Evolutionary conservation across 106 monocot genomes (phyloP).

Genomic region (Dioscorea alata): DNA sequence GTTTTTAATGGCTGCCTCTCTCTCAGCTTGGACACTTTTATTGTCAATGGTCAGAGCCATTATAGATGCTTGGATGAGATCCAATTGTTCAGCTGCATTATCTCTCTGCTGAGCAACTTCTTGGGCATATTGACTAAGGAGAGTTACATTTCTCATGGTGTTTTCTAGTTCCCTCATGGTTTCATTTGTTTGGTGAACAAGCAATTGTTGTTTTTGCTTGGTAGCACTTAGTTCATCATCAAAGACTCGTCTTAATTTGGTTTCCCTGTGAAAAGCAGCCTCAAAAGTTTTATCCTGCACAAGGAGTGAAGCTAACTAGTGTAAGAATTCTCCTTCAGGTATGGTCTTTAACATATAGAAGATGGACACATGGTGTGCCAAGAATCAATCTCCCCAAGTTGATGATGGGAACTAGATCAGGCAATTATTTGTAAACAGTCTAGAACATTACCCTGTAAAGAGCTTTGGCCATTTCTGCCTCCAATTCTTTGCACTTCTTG

Average conservation of each 20-base stretch:
- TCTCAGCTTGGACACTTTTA: slow-evolving; percentile 13
- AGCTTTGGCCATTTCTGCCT: slow-evolving; percentile 30
- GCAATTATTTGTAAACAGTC: not conserved
- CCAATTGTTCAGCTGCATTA: slow-evolving; percentile 36
- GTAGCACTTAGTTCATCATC: slow-evolving; percentile 26
- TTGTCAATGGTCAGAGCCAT: slow-evolving; percentile 29
- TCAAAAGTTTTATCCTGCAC: slow-evolving; percentile 41
- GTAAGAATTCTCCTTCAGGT: not conserved
- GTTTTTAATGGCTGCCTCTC: slow-evolving; percentile 11
- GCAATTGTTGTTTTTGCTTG: slow-evolving; percentile 27
- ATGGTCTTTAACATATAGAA: not conserved
- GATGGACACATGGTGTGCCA: not conserved
- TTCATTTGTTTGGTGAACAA: slow-evolving; percentile 31
- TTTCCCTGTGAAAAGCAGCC: slow-evolving; percentile 24
- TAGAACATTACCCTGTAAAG: slow-evolving; percentile 25
- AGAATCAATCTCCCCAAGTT: not conserved
- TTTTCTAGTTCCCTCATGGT: slow-evolving; percentile 30
- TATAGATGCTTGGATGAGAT: slow-evolving; percentile 37
- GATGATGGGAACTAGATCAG: not conserved
- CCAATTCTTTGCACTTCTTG: slow-evolving; percentile 28
- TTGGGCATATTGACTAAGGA: slow-evolving; percentile 32
- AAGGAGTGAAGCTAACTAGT: not conserved
- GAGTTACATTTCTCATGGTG: slow-evolving; percentile 16
- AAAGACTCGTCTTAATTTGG: slow-evolving; percentile 37
- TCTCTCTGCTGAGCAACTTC: slow-evolving; percentile 17